Percentiles rank a stretch among this genome's conserved stretches.
These are phyloP conservation scores for Nakataea oryzae DNA, from an alignment of 2,329 filamentous ascomycete species.

Conservation along the genomic window DNA sequence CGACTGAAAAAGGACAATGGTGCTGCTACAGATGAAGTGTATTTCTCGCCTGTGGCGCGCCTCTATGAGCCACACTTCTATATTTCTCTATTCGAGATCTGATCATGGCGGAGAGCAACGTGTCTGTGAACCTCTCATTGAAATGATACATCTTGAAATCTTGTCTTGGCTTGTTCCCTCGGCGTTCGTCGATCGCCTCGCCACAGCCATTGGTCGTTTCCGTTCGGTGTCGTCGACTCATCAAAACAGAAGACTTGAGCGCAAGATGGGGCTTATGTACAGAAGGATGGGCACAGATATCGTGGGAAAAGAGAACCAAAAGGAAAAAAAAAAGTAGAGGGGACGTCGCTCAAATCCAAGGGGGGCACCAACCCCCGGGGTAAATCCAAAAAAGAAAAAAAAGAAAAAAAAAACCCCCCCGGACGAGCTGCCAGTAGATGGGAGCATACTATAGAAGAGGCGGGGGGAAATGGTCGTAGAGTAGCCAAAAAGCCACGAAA, in stretches of 20 bases:
- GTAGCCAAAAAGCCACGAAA: neutral
- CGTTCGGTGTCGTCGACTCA: neutral
- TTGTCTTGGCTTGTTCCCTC: neutral
- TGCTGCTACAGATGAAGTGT: too few species aligned
- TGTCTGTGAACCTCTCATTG: neutral
- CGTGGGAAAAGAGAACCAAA: neutral
- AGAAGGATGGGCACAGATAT: neutral
- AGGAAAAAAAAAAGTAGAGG: neutral
- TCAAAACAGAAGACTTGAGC: too few species aligned
- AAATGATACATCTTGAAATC: neutral
- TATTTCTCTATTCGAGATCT: too few species aligned
- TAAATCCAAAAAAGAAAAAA: too few species aligned
- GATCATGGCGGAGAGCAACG: neutral
- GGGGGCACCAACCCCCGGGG: neutral
- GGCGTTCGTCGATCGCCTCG: neutral
- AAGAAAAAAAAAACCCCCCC: neutral
- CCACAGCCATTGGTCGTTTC: neutral
- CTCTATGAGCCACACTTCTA: neutral
- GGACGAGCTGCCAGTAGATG: neutral
- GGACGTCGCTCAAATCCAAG: neutral
- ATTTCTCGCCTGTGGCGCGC: too few species aligned
- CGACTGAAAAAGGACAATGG: too few species aligned
- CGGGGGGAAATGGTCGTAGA: neutral
- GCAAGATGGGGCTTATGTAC: neutral
- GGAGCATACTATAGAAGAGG: neutral